Base-by-base conservation (phyloP, 192 early-diverging fungal genomes). In the Phlyctochytrium bullatum region DNA sequence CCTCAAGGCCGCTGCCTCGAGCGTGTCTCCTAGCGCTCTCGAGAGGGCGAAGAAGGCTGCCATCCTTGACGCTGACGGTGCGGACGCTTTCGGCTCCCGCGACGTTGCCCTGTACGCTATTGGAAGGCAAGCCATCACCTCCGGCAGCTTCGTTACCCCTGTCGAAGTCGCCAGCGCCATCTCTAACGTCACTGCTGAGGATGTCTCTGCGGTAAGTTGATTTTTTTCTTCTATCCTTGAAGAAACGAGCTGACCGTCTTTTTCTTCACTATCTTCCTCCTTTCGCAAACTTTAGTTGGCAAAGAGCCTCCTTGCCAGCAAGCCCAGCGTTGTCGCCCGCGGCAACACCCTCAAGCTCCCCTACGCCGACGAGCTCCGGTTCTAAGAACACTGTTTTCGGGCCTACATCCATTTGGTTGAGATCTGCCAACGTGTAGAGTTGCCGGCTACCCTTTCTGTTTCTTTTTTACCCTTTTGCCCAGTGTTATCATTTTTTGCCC, bases 251-350 rank as follows among this genome's bases (percentile, higher is more conserved):
- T n/a, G n/a, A n/a, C n/a, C n/a, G n/a, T n/a, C n/a, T n/a, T n/a
- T n/a, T n/a, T n/a, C 4, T 4, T 28, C 70, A 3, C 32, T 25
- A 50, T 40, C 51, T 33, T 27, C n/a, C 59, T 12, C 25, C n/a
- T n/a, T n/a, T n/a, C n/a, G n/a, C n/a, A 61, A 36, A 31, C 58
- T 59, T 24, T 61, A 80, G 74, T 60, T 89, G 78, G 79, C 89
- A 30, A 74, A 88, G 73, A 75, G 81, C 54, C 68, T 89, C 34
- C 72, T 91, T 66, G 72, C 83, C 40, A 78, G 86, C 73, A 90
- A 88, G 77, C 83, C 93, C 36, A 90, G 89, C 36, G 82, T 88
- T 61, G 91, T 95, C 52, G 88, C 90, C 54, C 74, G 86, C 59
- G 93, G 93, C 69, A 88, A 91, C 74, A 67, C 86, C 34, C 64